Conservation (phyloP, 345 rosid species). For the Brassica incana region DNA sequence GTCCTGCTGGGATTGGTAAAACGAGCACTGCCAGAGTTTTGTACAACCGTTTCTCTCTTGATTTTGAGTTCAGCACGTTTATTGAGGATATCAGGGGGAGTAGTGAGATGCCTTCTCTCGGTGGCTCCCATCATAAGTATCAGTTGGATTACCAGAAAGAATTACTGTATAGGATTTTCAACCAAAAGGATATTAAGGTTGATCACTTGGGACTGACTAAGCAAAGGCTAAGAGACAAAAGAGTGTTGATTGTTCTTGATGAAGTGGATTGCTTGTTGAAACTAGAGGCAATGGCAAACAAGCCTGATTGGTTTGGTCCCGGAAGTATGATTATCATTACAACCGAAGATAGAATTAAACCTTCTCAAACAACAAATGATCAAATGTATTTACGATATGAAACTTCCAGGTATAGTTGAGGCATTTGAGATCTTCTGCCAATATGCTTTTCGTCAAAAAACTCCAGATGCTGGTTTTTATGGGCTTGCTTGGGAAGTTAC, state of each 20-base stretch:
- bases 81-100: constrained; percentile 2
- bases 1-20: constrained; percentile 25
- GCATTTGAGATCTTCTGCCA: background rate
- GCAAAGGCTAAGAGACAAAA: background rate
- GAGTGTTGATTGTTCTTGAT: background rate
- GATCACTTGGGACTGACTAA: background rate
- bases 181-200: background rate
- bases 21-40: constrained; percentile 4
- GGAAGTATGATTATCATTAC: background rate
- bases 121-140: background rate
- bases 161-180: background rate
- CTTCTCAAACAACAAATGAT: background rate
- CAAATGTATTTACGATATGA: background rate
- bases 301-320: background rate
- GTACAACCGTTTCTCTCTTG: background rate
- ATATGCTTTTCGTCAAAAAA: background rate
- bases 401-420: background rate
- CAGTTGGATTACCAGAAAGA: background rate
- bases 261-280: background rate
- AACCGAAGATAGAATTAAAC: background rate
- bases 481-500: background rate
- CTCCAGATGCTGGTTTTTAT: background rate
- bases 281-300: background rate
- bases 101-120: background rate
- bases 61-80: background rate